phyloP scores from a whole-genome alignment of 2,329 filamentous ascomycete genomes.

The Podosphaera xanthii region DNA sequence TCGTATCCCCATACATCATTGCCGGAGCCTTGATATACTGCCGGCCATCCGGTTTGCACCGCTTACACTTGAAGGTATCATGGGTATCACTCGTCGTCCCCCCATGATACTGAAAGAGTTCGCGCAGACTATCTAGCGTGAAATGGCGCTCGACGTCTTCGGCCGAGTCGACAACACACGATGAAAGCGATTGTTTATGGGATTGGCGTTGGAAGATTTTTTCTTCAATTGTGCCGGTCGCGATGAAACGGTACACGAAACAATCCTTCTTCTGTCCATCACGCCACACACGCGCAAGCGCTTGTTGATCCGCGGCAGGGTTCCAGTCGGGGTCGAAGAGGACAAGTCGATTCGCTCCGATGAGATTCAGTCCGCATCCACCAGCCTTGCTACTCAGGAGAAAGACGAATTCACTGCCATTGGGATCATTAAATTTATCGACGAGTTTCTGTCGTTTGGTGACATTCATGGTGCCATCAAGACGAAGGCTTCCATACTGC shows the following conservation, averaged over 20 bases:
- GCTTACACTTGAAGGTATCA: conserved; percentile 95
- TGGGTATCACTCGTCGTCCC: conserved; percentile 83
- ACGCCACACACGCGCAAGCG: conserved; percentile 90
- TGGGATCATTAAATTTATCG: conserved; percentile 89
- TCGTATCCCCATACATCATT: conserved; percentile 93
- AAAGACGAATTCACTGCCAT: conserved; percentile 79
- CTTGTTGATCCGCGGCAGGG: conserved; percentile 90
- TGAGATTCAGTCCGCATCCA: conserved; percentile 86
- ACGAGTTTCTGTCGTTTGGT: conserved; percentile 93
- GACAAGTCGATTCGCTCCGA: conserved; percentile 81
- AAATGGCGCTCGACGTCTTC: conserved; percentile 97
- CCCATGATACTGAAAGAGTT: conserved; percentile 79
- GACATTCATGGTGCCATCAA: conserved; percentile 95
- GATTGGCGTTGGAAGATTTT: conserved; percentile 98
- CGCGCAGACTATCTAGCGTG: conserved; percentile 68
- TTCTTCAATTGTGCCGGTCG: conserved; percentile 92
- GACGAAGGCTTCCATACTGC: conserved; percentile 63
- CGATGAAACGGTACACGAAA: conserved; percentile 98
- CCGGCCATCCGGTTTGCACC: conserved; percentile 68
- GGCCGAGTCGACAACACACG: conserved; percentile 84
- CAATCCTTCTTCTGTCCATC: conserved; percentile 98
- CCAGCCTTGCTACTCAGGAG: conserved; percentile 92
- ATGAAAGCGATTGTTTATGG: conserved; percentile 91
- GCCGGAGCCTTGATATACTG: conserved; percentile 80
- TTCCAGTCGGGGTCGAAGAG: conserved; percentile 98